These are phyloP conservation scores for Glycine tomentella DNA, from an alignment of 306 rosid species.

Conservation along the genomic window DNA sequence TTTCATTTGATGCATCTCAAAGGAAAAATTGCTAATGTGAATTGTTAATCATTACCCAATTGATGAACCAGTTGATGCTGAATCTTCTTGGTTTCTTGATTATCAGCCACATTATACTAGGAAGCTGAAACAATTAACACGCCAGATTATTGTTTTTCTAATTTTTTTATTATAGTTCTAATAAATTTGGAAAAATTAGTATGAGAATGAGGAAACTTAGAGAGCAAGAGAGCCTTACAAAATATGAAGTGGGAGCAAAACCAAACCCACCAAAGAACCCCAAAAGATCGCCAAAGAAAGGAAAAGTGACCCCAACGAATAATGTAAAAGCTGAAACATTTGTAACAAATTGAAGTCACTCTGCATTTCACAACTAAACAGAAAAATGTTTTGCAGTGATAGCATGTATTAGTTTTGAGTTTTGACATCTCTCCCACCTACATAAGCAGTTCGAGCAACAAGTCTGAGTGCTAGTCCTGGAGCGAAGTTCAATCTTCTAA, in stretches of 20 bases:
- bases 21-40: slow-evolving; percentile 23
- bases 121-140: slow-evolving; percentile 66
- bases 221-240: slow-evolving; percentile 55
- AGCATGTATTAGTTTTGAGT: slow-evolving; percentile 10
- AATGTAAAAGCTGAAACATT: slow-evolving; percentile 75
- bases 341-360: slow-evolving; percentile 15
- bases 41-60: slow-evolving; percentile 69
- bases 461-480: slow-evolving; percentile 80
- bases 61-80: slow-evolving; percentile 83
- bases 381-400: neutral
- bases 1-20: neutral
- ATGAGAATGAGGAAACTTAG: slow-evolving; percentile 8
- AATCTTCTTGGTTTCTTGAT: slow-evolving; percentile 87
- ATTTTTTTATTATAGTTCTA: neutral
- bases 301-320: slow-evolving; percentile 79
- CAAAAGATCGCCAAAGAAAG: slow-evolving; percentile 96
- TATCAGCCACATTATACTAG: slow-evolving; percentile 84
- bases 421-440: slow-evolving; percentile 72
- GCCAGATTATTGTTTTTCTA: slow-evolving; percentile 4
- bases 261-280: slow-evolving; percentile 97
- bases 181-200: neutral
- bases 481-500: slow-evolving; percentile 62
- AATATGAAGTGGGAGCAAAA: slow-evolving; percentile 86
- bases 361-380: neutral
- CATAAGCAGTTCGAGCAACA: slow-evolving; percentile 75